Evolutionary conservation across 306 rosid genomes (phyloP).

Genomic region (Cucurbita moschata): DNA sequence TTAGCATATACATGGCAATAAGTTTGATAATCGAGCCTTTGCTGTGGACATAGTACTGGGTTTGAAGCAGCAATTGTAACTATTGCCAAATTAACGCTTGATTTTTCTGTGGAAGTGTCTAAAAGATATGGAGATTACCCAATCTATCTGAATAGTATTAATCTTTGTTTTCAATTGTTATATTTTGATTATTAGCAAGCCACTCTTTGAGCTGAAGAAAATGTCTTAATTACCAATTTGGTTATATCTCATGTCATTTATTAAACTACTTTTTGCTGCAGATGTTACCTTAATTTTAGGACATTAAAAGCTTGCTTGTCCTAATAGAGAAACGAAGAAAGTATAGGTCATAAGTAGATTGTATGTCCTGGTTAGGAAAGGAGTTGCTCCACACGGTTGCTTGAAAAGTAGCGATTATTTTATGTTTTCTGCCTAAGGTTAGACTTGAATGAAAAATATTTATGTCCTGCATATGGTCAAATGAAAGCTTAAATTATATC

Average conservation of each 20-base stretch:
- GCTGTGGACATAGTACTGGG: not conserved
- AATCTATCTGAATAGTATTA: not conserved
- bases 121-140: not conserved
- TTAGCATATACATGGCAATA: not conserved
- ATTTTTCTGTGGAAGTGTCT: not conserved
- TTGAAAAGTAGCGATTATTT: not conserved
- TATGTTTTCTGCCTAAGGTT: not conserved
- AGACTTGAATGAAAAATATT: not conserved
- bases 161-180: not conserved
- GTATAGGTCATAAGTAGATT: not conserved
- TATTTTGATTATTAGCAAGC: not conserved
- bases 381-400: not conserved
- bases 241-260: not conserved
- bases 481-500: not conserved
- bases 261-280: not conserved
- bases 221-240: not conserved
- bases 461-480: not conserved
- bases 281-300: not conserved
- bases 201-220: not conserved
- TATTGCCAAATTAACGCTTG: not conserved
- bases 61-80: not conserved
- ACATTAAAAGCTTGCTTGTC: not conserved
- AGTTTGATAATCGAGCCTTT: not conserved
- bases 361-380: not conserved
- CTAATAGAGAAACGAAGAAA: too few species aligned